Base-by-base conservation (phyloP, 371 early-diverging fungal genomes). In the Apophysomyces variabilis region DNA sequence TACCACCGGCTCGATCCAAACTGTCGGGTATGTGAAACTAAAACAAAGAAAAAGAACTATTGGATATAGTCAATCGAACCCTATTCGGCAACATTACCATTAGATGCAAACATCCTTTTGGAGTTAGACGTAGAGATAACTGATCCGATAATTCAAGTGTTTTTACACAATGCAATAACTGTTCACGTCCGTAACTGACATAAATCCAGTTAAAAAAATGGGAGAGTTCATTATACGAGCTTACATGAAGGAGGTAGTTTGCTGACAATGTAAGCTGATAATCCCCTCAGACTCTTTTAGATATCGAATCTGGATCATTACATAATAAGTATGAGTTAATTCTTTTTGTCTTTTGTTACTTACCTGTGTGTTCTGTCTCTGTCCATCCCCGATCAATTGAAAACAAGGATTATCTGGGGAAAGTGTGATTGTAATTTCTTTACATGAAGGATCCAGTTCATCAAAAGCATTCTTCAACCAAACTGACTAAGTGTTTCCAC, bases 81-180 rank as follows among this genome's bases (percentile, higher is more conserved):
- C 57, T 21, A 21, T 21, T 37, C 60, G 32, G 32, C 3, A 3
- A 26, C 32, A 3, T 62, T 81, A 74, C 81, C 63, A 77, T 47
- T 37, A 82, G 44, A 16, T 71, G 65, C 8, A 82, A 61, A 3
- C 67, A 64, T 12, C 82, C 82, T 38, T 70, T 63, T 26, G 39
- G 39, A 35, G 72, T 69, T 13, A 79, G 61, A 14, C 76, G 72
- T 38, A 82, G 54, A 1, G 79, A 74, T 0, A 82, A 74, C 46
- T 79, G 73, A 61, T 66, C 59, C 12, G 82, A 71, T 4, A 70
- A 60, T 32, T 74, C 79, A 7, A 82, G 47, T 0, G 79, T 76
- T 62, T 71, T 75, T 21, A 61, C 68, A 41, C 77, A 79, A 7
- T 64, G 64, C 11, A 63, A 61, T 9, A 82, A 68, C 56, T 82